A percentile compares a stretch with the other conserved stretches of the same genome.
Evolutionary conservation across 1,284 basidiomycete species (phyloP).

Genomic region (Moesziomyces aphidis): DNA sequence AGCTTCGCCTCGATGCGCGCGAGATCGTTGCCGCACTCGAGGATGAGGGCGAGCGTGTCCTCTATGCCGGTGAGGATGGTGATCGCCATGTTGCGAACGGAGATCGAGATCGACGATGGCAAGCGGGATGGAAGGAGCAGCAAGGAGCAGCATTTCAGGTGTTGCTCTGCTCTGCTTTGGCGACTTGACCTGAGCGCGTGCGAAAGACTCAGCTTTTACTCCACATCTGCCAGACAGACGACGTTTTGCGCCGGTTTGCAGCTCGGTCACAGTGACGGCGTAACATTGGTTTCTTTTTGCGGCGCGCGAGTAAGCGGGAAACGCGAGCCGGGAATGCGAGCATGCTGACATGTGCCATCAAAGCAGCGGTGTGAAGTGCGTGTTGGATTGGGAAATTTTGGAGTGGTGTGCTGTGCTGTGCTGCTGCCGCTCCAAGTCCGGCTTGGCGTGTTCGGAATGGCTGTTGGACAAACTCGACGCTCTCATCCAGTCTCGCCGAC

Average conservation of each 20-base stretch:
- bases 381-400: constrained; percentile 6
- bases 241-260: too few relatives aligned
- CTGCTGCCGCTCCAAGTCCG: background rate
- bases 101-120: background rate
- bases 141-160: constrained; percentile 12
- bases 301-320: too few relatives aligned
- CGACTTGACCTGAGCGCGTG: constrained; percentile 27
- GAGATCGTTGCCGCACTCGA: constrained; percentile 27
- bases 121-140: background rate
- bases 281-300: too few relatives aligned
- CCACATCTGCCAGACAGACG: constrained; percentile 10
- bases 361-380: background rate
- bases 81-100: constrained; percentile 16
- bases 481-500: constrained; percentile 1
- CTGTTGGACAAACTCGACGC: background rate
- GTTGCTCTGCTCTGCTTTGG: background rate
- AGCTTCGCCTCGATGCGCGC: constrained; percentile 24
- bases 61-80: constrained; percentile 38
- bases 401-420: background rate
- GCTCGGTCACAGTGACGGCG: too few relatives aligned
- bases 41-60: constrained; percentile 47
- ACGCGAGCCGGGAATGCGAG: background rate
- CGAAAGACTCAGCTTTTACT: constrained; percentile 3
- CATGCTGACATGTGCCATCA: background rate
- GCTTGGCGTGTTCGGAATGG: background rate